These are phyloP conservation scores for Podaxis mareebaensis DNA, from an alignment of 768 basidiomycete species.

Conservation along the genomic window DNA sequence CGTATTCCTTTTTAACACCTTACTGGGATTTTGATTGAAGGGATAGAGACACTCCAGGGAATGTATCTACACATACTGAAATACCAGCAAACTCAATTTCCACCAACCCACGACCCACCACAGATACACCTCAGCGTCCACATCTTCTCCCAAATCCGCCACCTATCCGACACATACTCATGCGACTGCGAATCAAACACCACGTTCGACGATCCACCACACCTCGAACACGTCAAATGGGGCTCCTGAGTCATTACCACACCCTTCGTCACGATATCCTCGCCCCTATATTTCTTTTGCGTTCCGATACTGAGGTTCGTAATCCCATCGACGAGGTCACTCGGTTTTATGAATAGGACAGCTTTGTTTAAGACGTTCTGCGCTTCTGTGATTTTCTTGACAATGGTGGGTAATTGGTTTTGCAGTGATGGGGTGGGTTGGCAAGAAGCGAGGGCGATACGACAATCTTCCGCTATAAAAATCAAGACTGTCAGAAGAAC, in stretches of 20 bases:
- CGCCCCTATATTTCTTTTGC: conserved; percentile 37
- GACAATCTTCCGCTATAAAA: conserved; percentile 49
- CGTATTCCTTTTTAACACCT: no score
- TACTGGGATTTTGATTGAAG: not conserved
- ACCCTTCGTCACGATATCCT: conserved; percentile 70
- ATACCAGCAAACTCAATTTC: not conserved
- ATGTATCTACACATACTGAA: not conserved
- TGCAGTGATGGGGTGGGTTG: conserved; percentile 51
- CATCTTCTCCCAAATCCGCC: conserved; percentile 67
- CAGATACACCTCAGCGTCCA: conserved; percentile 69
- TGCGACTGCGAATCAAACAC: conserved; percentile 27
- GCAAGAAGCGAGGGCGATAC: conserved; percentile 59
- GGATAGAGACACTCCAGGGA: not conserved
- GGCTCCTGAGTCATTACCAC: conserved; percentile 40
- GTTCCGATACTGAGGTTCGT: conserved; percentile 40
- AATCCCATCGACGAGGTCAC: conserved; percentile 68
- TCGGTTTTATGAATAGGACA: conserved; percentile 69
- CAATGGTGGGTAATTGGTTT: conserved; percentile 39
- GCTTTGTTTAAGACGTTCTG: conserved; percentile 58
- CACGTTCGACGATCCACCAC: conserved; percentile 58
- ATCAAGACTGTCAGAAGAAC: not conserved
- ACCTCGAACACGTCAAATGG: conserved; percentile 56
- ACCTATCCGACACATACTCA: conserved; percentile 34
- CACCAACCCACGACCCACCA: conserved; percentile 59
- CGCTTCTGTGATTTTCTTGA: conserved; percentile 48